Percentiles rank a stretch among this genome's conserved stretches.
Evolutionary conservation across 164 flowering plant species (phyloP).

Genomic region (Vitis vinifera): DNA sequence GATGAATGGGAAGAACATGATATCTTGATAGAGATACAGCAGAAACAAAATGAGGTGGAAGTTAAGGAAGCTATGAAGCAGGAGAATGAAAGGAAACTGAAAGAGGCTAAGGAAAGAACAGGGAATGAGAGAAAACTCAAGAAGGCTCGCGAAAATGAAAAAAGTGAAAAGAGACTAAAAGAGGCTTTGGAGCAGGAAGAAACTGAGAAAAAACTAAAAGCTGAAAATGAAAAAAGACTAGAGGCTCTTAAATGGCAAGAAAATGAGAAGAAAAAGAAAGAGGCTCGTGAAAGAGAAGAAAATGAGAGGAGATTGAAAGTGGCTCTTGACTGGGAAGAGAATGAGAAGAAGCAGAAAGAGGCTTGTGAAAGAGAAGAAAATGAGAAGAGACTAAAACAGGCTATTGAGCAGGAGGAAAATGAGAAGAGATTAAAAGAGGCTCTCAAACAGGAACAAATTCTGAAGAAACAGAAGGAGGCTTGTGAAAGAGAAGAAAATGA

Average conservation of each 20-base stretch:
- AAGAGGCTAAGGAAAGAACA: conserved; percentile 13
- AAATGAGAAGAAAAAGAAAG: conserved; percentile 21
- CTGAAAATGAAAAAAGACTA: no score
- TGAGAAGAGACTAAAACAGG: conserved; percentile 25
- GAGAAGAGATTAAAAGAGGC: conserved; percentile 22
- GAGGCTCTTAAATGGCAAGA: conserved; percentile 13
- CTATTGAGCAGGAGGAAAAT: conserved; percentile 20
- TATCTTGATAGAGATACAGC: no score
- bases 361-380: conserved; percentile 26
- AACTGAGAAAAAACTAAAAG: conserved; percentile 13
- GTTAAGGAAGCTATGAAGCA: conserved; percentile 5
- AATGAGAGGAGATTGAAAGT: conserved; percentile 13
- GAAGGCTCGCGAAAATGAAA: conserved; percentile 10
- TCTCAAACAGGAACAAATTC: conserved; percentile 22
- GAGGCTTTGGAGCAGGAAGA: conserved; percentile 18
- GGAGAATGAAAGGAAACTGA: conserved; percentile 17
- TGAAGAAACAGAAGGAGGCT: conserved; percentile 21
- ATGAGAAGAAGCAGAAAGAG: conserved; percentile 22
- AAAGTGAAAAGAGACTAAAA: conserved; percentile 4
- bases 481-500: conserved; percentile 19
- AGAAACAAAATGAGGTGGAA: conserved; percentile 5
- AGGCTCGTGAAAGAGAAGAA: conserved; percentile 18
- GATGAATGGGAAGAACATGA: conserved; percentile 3
- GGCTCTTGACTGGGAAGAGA: conserved; percentile 18
- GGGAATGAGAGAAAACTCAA: conserved; percentile 18